Base-by-base conservation (phyloP, 2,329 filamentous ascomycete species). In the Fusarium musae region DNA sequence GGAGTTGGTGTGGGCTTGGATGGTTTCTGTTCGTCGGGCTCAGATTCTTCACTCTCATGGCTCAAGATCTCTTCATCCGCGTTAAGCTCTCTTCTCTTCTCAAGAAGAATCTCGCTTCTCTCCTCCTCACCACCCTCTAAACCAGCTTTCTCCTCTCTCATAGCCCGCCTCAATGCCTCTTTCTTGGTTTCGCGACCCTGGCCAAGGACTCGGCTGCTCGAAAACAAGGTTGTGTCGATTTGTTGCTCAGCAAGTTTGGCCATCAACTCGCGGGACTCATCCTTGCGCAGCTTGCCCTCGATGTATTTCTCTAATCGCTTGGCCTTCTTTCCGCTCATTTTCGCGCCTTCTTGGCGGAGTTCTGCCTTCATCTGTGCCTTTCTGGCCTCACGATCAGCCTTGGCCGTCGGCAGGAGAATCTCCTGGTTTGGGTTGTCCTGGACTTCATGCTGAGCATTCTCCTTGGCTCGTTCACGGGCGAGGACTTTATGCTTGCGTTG, bases 201-300 rank as follows among this genome's bases (percentile, higher is more conserved):
- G 2, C 95, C 95, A 13, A 98, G 83, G 64, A 90, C 90, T 74
- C 90, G 93, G 59, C 92, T 93, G 80, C 94, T 97, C 65, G 91
- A 87, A 69, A 97, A 92, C 26, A 94, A 84, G 70, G 89, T 93
- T 3, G 94, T 97, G 80, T 98, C 95, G 74, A 96, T 89, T 78
- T 93, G 95, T 61, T 90, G 88, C 69, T 90, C 87, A 23, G 93
- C 93, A 32, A 99, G 87, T 80, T 96, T 95, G 79, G 93, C 93
- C 76, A 98, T 87, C 36, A 99, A 85, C 63, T 91, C 93, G 34
- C 93, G 87, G 78, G 94, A 97, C 82, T 98, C 96, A 79, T 99
- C 96, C 82, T 97, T 98, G 82, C 92, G 93, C 50, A 99, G 86
- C 87, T 99, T 99, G 66, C 89, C 96, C 78, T 98, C 95, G 73